A percentile compares a stretch with the other conserved stretches of the same genome.
phyloP scores from a whole-genome alignment of 345 rosid species.

The Brassica juncea region DNA sequence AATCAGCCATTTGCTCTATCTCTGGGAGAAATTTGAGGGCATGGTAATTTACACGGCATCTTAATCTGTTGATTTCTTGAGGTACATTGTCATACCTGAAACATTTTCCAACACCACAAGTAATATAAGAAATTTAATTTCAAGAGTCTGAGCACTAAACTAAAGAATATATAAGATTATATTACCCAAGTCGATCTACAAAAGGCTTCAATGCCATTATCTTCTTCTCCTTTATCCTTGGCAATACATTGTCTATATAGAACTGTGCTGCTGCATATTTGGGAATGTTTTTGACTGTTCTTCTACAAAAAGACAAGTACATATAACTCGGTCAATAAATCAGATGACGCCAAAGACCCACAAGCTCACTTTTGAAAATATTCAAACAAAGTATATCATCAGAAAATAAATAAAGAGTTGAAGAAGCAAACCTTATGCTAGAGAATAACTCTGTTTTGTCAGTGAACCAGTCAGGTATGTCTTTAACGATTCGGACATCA shows the following conservation, averaged over 20 bases:
- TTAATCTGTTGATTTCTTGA: constrained; percentile 90
- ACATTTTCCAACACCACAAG: constrained; percentile 21
- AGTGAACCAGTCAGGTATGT: constrained; percentile 95
- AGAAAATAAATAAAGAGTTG: constrained; percentile 1
- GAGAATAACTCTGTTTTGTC: constrained; percentile 91
- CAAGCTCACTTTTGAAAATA: constrained; percentile 20
- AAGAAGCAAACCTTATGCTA: constrained; percentile 72
- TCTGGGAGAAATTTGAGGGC: constrained; percentile 94
- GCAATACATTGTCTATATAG: too few relatives aligned
- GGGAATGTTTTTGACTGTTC: constrained; percentile 98
- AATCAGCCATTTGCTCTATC: constrained; percentile 91
- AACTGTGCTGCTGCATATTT: constrained; percentile 98
- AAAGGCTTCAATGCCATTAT: too few relatives aligned
- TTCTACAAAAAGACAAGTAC: constrained; percentile 51
- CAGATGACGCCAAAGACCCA: constrained; percentile 1
- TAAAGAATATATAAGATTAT: constrained; percentile 30
- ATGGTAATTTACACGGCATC: constrained; percentile 99
- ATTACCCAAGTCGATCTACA: constrained; percentile 97
- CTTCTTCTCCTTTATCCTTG: too few relatives aligned
- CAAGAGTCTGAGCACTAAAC: neutral
- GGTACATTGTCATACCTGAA: constrained; percentile 98
- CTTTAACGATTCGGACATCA: constrained; percentile 88
- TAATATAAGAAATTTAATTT: neutral
- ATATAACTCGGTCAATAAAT: constrained; percentile 15
- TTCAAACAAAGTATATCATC: too few relatives aligned